Evolutionary conservation across 164 flowering plant genomes (phyloP), one percentile per base, ranked within the genome.

Genomic region (Stephania yunnanensis): DNA sequence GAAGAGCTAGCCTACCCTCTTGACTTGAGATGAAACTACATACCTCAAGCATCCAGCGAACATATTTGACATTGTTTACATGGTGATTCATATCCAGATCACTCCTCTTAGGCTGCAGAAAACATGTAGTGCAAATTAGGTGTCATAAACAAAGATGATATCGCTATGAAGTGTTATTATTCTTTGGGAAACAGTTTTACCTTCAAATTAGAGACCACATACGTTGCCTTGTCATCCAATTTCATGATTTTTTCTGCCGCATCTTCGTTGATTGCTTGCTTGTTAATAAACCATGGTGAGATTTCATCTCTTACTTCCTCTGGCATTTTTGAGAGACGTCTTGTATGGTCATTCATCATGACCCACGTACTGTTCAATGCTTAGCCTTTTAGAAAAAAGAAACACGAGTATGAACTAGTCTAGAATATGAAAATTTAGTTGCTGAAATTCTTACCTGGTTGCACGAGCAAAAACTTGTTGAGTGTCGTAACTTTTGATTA

Each of bases 311-410:
- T 86, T 63, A 88, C 95, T 61, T 91, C 93, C 19, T 87, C 90
- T 65, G 95, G 95, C 89, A 91, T 89, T 69, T 91, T 91, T 1
- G 92, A 91, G 45, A 89, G 90, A 12, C 91, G 91, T 78, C 95
- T 87, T 4, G 95, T 89, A 74, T 86, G 48, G 72, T 83, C 72
- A 85, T 91, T 87, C 95, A 91, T 91, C 95, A 89, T 89, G 84
- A 88, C 95, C 92, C 90, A 89, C 4, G 91, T 91, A 83, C 95
- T 91, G 91, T 76, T 77, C 72, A 75, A 79, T 73, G 11, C 45
- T 64, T 13, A 74, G 64, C 10, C 11, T 12, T 11, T 76, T 76
- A 76, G 74, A 15, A 76, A 4, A 46, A 25, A 46, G 10, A 36
- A 70, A 46, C 46, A 71, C 15, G 31, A 19, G 25, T 70, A 63